Base-by-base conservation (phyloP, 257 asterid species). In the Paulownia fortunei region DNA sequence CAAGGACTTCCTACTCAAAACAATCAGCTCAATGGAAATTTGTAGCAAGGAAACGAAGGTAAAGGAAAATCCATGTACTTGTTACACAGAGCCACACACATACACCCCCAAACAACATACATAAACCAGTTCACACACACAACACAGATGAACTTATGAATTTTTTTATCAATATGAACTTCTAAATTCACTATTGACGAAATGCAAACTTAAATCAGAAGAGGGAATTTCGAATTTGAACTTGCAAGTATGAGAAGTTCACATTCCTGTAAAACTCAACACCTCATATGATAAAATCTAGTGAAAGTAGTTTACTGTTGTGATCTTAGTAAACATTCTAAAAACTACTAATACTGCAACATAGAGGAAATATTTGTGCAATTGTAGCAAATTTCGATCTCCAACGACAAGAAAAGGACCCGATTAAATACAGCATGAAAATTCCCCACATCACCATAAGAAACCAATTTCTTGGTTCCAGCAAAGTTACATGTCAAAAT, bases 401-500 rank as follows among this genome's bases (percentile, higher is more conserved):
- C 21, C 63, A 16, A 66, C 13, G 16, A 32, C 76, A 72, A 23
- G 69, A 72, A 13, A 32, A 32, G 59, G 4, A 36, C 6, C 24
- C 5, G 0, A 11, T 34, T 5, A 3, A 26, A 13, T 0, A 44
- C 26, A 39, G 8, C 42, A 54, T 5, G 3, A 55, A 32, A 34
- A 60, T 21, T 11, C 15, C 18, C 23, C 72, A n/a, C 8, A 42
- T 21, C 19, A 8, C 10, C 63, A 8, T 4, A 16, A 15, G 16
- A 42, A 27, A 19, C 16, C 13, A 18, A 13, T 13, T 19, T 21
- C 9, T 54, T 44, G 47, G 36, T 21, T 30, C 18, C 10, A 32
- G 61, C 26, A 55, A 37, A 61, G 65, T 12, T 37, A 55, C 51
- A 37, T 9, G 34, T 24, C 41, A 79, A 60, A 68, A 58, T 54